These are phyloP conservation scores for Aspergillus aculeatus DNA, from an alignment of 2,329 filamentous ascomycete genomes.

Conservation along the genomic window DNA sequence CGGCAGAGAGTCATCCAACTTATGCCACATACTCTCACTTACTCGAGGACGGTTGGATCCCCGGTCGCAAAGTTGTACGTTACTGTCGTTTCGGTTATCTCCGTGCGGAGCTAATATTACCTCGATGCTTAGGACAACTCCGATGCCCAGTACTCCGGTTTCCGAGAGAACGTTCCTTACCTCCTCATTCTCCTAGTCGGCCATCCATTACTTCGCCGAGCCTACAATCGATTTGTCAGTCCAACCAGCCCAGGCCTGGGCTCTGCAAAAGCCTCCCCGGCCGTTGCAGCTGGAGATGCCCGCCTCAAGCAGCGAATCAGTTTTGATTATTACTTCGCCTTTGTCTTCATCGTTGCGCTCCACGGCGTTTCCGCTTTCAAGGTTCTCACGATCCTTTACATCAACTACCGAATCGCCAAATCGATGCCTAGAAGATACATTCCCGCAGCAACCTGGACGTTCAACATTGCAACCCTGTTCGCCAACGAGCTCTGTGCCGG, in stretches of 20 bases:
- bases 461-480: constrained; percentile 83
- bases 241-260: constrained; percentile 34
- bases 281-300: constrained; percentile 48
- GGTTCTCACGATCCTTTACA: constrained; percentile 72
- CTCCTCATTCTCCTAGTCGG: constrained; percentile 70
- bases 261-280: constrained; percentile 16
- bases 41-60: constrained; percentile 84
- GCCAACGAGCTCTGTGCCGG: constrained; percentile 82
- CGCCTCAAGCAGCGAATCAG: constrained; percentile 68
- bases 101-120: constrained; percentile 13
- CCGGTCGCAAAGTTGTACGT: constrained; percentile 80
- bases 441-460: constrained; percentile 78
- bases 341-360: constrained; percentile 73
- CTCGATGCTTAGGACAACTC: constrained; percentile 68
- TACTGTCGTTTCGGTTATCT: neutral
- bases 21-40: constrained; percentile 71
- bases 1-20: constrained; percentile 72
- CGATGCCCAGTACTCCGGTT: constrained; percentile 81
- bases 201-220: constrained; percentile 74
- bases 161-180: constrained; percentile 82
- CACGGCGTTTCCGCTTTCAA: constrained; percentile 87
- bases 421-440: constrained; percentile 67
- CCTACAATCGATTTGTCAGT: constrained; percentile 62
- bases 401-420: constrained; percentile 80
- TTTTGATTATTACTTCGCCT: constrained; percentile 80